Percentiles rank a stretch among this genome's conserved stretches.
Conservation (phyloP, 108 stramenopile genomes). For the Hondaea fermentalgiana region DNA sequence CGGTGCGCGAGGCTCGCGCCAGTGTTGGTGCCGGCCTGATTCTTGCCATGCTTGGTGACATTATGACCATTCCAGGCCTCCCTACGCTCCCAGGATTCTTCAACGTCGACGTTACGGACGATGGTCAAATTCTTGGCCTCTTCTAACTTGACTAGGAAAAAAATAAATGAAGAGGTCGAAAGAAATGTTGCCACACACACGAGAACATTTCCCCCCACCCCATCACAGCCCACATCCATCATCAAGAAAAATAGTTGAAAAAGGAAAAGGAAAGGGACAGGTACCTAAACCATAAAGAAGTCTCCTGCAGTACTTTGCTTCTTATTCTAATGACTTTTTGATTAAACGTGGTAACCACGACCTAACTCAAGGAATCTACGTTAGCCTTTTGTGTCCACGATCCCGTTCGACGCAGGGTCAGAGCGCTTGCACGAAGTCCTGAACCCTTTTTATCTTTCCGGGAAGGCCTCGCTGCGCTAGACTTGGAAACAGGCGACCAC, state of each 20-base stretch:
- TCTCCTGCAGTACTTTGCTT: no score
- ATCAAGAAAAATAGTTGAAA: no score
- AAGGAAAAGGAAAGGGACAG: no score
- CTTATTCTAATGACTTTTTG: no score
- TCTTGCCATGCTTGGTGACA: slow-evolving; percentile 91
- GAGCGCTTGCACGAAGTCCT: neutral
- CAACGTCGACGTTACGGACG: slow-evolving; percentile 79
- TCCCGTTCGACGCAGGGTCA: neutral
- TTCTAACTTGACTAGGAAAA: slow-evolving; percentile 51
- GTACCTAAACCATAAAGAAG: no score
- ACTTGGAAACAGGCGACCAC: neutral
- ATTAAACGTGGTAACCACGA: no score
- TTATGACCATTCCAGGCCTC: slow-evolving; percentile 97
- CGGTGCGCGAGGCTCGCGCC: slow-evolving; percentile 86
- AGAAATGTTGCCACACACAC: no score
- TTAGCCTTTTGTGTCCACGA: neutral
- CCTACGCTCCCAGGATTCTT: slow-evolving; percentile 97
- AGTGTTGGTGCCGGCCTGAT: slow-evolving; percentile 95
- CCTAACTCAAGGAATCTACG: neutral
- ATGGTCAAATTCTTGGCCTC: slow-evolving; percentile 86
- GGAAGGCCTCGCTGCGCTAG: neutral
- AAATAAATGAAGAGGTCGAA: no score
- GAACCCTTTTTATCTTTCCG: neutral
- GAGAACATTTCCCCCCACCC: no score
- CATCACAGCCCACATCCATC: no score